phyloP scores from a whole-genome alignment of 2,329 filamentous ascomycete species.

The Hypoxylon sp. region DNA sequence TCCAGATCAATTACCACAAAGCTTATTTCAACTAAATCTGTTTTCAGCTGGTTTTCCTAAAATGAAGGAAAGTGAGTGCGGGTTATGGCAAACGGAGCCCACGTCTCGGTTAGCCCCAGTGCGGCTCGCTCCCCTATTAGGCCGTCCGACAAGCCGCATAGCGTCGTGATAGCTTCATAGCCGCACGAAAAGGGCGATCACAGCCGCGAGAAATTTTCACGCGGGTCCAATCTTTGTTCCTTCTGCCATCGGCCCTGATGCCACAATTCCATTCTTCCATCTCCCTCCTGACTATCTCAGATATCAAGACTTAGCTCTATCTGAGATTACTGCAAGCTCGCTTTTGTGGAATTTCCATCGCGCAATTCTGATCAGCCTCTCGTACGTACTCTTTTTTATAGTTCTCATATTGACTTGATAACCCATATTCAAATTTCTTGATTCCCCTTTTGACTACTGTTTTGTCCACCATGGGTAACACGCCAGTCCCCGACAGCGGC shows the following conservation, averaged over 20 bases:
- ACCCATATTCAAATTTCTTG: no score
- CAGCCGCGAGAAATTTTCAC: background rate
- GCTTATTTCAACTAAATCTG: background rate
- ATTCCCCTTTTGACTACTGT: no score
- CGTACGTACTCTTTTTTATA: background rate
- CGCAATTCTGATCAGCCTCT: background rate
- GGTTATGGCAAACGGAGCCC: background rate
- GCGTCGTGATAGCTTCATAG: conserved; percentile 17
- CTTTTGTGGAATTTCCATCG: background rate
- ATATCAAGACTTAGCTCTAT: background rate
- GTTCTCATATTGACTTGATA: background rate
- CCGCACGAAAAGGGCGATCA: background rate
- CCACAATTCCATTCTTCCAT: conserved; percentile 14
- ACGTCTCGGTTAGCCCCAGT: no score
- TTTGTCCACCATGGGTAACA: no score
- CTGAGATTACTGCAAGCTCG: background rate
- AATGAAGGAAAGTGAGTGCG: background rate
- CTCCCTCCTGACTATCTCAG: background rate
- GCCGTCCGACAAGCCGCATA: background rate
- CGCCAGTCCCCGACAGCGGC: no score
- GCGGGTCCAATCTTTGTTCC: background rate
- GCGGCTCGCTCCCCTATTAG: background rate
- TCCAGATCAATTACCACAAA: background rate
- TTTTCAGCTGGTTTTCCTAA: background rate
- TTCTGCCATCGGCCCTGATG: background rate